Base-by-base conservation (phyloP, 2,329 filamentous ascomycete genomes). In the Stemphylium vesicarium region DNA sequence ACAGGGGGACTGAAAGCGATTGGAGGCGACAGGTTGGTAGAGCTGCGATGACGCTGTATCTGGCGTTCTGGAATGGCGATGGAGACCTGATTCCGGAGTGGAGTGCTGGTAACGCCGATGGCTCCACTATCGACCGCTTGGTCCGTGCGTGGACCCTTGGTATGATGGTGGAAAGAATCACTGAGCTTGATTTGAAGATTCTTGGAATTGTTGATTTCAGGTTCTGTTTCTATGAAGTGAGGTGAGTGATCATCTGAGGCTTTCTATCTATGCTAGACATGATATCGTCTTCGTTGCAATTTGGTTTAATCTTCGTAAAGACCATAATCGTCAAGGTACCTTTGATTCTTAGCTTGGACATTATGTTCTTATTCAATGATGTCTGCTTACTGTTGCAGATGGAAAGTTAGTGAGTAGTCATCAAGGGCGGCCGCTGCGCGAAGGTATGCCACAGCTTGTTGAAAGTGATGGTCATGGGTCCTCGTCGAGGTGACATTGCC, bases 401-500 rank as follows among this genome's bases (percentile, higher is more conserved):
- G 79, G 4, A 71, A 56, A 18, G 78, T 75, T 29, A 84, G 64
- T 2, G 56, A 65, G 58, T 81, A 82, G 2, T 74, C 76, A 15
- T 74, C 67, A 11, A 80, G 71, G n/a, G 69, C 66, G 7, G 69
- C 64, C 5, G 81, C 81, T 50, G 70, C 71, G 52, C 78, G 75
- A 29, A 84, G 67, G 65, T 81, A 78, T 35, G 66, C 66, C 41
- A 84, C 67, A 0, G 82, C 82, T 62, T 78, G 71, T 15, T 71
- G 68, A 55, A 82, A 84, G 49, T 80, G 75, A 12, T 69, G 69
- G 57, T 79, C 73, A 53, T 81, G 81, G 35, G 68, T 64, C 31
- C 78, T 75, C 7, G 76, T 66, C 18, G 77, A 77, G 4, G 79
- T 80, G 1, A 81, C 80, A 50, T 82, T 84, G 12, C 81, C 81